Conservation (phyloP, 805 yeast species). For the Metschnikowia proteae region DNA sequence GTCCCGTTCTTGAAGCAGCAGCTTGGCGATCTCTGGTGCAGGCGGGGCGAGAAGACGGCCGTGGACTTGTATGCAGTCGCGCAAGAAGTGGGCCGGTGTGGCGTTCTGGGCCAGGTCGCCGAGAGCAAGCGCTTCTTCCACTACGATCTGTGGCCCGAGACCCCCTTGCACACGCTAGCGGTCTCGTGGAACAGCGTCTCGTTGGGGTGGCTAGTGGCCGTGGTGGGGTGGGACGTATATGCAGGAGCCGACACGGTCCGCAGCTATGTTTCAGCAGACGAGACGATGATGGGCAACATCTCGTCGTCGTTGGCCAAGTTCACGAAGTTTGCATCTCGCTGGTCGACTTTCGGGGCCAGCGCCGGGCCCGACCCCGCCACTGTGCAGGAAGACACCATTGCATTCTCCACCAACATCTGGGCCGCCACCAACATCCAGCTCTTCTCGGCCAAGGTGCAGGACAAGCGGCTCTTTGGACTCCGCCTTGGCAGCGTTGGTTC, state of each 20-base stretch:
- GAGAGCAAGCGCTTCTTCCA: conserved; percentile 28
- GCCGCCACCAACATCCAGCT: conserved; percentile 45
- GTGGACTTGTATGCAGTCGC: conserved; percentile 24
- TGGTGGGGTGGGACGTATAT: conserved; percentile 60
- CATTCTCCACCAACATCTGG: conserved; percentile 49
- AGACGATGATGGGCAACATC: conserved; percentile 38
- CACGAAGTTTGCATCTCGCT: conserved; percentile 35
- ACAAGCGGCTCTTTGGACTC: conserved; percentile 20
- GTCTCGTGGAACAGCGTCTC: conserved; percentile 63
- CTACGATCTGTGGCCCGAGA: conserved; percentile 41
- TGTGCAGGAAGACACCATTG: conserved; percentile 23
- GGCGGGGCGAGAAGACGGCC: conserved; percentile 6
- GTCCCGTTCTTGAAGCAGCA: conserved; percentile 34
- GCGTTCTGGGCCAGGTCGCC: conserved; percentile 23
- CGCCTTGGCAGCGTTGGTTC: conserved; percentile 10
- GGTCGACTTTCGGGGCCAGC: conserved; percentile 29
- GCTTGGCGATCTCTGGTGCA: conserved; percentile 26
- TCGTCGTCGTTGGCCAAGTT: conserved; percentile 35
- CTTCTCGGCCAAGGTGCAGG: conserved; percentile 39
- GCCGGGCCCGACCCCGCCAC: conserved; percentile 4
- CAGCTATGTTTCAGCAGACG: conserved; percentile 20
- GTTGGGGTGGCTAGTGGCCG: conserved; percentile 71
- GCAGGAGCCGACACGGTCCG: conserved; percentile 16
- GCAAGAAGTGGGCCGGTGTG: conserved; percentile 38
- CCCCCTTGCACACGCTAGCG: conserved; percentile 41